Evolutionary conservation across 805 yeast genomes (phyloP).

Genomic region (Hanseniaspora occidentalis): DNA sequence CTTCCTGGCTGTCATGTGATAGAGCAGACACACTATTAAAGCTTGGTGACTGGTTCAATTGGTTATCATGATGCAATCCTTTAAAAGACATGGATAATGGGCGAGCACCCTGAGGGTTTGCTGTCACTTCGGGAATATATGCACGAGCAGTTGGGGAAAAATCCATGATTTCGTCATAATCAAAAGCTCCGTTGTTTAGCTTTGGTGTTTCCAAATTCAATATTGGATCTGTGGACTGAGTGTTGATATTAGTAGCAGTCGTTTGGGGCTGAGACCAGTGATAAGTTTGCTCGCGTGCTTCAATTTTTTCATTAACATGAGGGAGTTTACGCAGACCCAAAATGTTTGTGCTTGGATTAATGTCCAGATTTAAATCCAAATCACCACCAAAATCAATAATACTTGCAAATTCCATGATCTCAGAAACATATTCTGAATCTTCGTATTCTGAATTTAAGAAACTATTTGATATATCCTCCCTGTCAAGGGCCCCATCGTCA

Average conservation of each 20-base stretch:
- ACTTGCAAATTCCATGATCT: conserved; percentile 33
- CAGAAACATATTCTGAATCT: conserved; percentile 26
- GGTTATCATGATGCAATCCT: conserved; percentile 1
- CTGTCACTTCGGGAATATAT: conserved; percentile 1
- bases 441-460: conserved; percentile 8
- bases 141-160: neutral
- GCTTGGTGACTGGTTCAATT: neutral
- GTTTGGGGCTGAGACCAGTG: no score
- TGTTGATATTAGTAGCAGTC: no score
- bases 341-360: conserved; percentile 6
- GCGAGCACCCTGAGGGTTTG: conserved; percentile 2
- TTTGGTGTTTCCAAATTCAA: neutral
- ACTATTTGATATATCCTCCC: neutral
- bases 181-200: neutral
- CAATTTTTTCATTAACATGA: neutral
- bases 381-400: conserved; percentile 35
- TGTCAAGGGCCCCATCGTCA: neutral
- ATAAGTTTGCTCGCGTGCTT: no score
- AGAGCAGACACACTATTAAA: no score
- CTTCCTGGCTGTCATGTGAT: no score
- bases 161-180: neutral
- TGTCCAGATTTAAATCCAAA: conserved; percentile 24
- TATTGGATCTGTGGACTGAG: no score
- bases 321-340: neutral
- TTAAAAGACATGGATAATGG: conserved; percentile 7